Percentiles rank a stretch among this genome's conserved stretches.
Evolutionary conservation across 352 stramenopile species (phyloP).

Genomic region (Pythium brassicae): DNA sequence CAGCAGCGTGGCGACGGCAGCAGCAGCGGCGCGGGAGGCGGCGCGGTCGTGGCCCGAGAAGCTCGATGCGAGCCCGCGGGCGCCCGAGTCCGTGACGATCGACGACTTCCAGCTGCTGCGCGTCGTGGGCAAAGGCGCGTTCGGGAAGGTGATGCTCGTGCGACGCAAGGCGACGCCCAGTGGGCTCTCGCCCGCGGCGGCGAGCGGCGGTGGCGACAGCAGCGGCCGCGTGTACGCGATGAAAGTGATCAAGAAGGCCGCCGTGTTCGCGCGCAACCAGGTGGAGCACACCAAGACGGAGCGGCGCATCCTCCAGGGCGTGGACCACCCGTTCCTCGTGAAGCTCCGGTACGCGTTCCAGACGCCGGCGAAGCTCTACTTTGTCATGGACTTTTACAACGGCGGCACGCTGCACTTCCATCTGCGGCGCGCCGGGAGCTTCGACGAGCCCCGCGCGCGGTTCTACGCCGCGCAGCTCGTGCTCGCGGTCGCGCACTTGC

Average conservation of each 20-base stretch:
- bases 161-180: conserved; percentile 61
- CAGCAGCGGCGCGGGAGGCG: too few species aligned
- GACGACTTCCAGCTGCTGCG: conserved; percentile 91
- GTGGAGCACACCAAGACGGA: conserved; percentile 99
- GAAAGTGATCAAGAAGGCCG: conserved; percentile 99
- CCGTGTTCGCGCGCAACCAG: conserved; percentile 99
- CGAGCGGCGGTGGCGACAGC: conserved; percentile 19
- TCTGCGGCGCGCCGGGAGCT: conserved; percentile 48
- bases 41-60: conserved; percentile 10
- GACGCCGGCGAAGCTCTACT: conserved; percentile 31
- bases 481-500: conserved; percentile 72
- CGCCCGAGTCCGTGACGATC: conserved; percentile 10
- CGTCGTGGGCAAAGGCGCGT: conserved; percentile 95
- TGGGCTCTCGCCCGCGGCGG: too few species aligned
- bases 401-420: conserved; percentile 96
- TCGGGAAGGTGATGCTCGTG: conserved; percentile 96
- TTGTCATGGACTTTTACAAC: conserved; percentile 98
- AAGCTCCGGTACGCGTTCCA: conserved; percentile 96
- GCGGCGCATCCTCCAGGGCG: conserved; percentile 95
- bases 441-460: conserved; percentile 55
- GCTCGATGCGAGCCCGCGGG: neutral
- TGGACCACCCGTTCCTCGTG: conserved; percentile 98
- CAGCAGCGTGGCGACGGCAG: too few species aligned
- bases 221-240: conserved; percentile 95
- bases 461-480: conserved; percentile 86